These are phyloP conservation scores for Podospora didyma DNA, from an alignment of 495 filamentous ascomycete genomes.

Conservation along the genomic window DNA sequence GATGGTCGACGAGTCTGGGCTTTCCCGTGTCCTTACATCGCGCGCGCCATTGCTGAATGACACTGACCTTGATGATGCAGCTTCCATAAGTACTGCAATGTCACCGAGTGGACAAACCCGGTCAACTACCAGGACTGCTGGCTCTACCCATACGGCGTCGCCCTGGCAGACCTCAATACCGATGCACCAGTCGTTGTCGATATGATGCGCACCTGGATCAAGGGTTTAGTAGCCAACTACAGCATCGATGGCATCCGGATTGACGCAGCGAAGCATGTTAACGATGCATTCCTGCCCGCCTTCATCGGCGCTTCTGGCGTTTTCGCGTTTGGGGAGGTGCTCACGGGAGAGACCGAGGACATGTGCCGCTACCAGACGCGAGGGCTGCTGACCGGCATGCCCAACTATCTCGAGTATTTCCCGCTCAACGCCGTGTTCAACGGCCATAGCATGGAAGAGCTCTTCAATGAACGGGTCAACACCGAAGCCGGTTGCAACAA, in stretches of 20 bases:
- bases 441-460: background rate
- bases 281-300: constrained; percentile 56
- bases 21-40: background rate
- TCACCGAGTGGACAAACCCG: constrained; percentile 49
- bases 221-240: constrained; percentile 40
- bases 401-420: constrained; percentile 60
- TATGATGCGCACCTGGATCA: constrained; percentile 61
- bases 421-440: constrained; percentile 41
- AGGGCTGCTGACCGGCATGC: constrained; percentile 57
- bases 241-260: constrained; percentile 55
- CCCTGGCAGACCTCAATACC: constrained; percentile 11
- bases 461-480: background rate
- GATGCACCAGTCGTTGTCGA: constrained; percentile 5
- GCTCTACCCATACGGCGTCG: constrained; percentile 46
- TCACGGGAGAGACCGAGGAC: background rate
- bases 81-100: constrained; percentile 61
- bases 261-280: constrained; percentile 65
- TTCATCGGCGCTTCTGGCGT: constrained; percentile 57
- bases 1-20: background rate
- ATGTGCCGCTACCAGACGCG: constrained; percentile 3
- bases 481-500: constrained; percentile 2
- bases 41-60: background rate
- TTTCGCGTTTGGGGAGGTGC: constrained; percentile 2
- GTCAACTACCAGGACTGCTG: constrained; percentile 47
- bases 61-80: constrained; percentile 32